Evolutionary conservation across 1,139 yeast genomes (phyloP).

Genomic region (Yamadazyma atlantica): DNA sequence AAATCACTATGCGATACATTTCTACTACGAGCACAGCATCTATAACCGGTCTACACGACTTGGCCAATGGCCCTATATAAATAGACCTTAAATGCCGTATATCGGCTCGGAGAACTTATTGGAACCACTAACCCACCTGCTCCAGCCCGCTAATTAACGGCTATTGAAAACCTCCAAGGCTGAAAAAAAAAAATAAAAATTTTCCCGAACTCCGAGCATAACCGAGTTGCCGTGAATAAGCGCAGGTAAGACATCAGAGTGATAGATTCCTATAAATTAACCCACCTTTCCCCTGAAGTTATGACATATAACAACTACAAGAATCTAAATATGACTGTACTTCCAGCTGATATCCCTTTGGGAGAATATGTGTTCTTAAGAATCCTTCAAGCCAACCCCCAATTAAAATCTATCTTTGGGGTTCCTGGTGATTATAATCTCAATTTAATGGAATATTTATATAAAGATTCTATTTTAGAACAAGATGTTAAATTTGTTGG

Average conservation of each 20-base stretch:
- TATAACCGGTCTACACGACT: no score
- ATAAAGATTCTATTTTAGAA: conserved; percentile 23
- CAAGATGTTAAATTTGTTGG: conserved; percentile 27
- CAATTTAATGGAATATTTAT: conserved; percentile 35
- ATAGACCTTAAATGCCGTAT: not conserved
- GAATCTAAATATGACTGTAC: conserved; percentile 11
- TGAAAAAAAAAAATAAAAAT: not conserved
- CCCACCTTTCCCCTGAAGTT: not conserved
- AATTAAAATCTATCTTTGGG: conserved; percentile 35
- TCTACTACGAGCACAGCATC: no score
- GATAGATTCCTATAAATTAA: not conserved
- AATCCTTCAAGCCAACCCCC: conserved; percentile 37
- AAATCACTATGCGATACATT: no score
- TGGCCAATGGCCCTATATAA: no score
- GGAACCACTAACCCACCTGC: no score
- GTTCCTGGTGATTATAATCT: conserved; percentile 46
- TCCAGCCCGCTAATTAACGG: conserved; percentile 2
- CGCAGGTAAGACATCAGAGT: not conserved
- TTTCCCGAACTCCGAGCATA: not conserved
- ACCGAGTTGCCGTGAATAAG: conserved; percentile 2
- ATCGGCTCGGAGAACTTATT: no score
- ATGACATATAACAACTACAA: not conserved
- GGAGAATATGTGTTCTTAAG: conserved; percentile 42
- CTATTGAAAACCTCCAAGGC: conserved; percentile 1
- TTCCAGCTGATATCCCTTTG: conserved; percentile 23